Conservation (phyloP, 2,329 filamentous ascomycete species). For the Aspergillus pseudonomiae region DNA sequence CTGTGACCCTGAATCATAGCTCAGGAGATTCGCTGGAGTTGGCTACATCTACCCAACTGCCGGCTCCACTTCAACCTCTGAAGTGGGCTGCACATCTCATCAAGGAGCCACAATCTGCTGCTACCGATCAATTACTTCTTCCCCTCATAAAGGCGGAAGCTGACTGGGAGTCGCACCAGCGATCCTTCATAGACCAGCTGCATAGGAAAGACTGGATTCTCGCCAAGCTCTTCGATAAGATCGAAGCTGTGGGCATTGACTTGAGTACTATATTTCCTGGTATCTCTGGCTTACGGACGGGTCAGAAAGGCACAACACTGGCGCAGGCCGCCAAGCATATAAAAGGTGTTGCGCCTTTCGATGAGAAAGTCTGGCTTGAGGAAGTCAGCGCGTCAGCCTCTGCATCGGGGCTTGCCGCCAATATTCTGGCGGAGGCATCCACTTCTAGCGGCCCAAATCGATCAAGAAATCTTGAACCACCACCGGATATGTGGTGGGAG, state of each 20-base stretch:
- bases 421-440: slow-evolving; percentile 31
- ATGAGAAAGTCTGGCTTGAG: slow-evolving; percentile 51
- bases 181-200: slow-evolving; percentile 53
- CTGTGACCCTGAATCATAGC: slow-evolving; percentile 32
- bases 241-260: slow-evolving; percentile 59
- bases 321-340: slow-evolving; percentile 58
- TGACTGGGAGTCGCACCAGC: slow-evolving; percentile 51
- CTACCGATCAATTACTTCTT: slow-evolving; percentile 56
- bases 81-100: slow-evolving; percentile 56
- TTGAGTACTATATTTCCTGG: slow-evolving; percentile 61
- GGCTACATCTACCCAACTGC: slow-evolving; percentile 53
- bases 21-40: slow-evolving; percentile 47
- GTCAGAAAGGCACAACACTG: slow-evolving; percentile 49
- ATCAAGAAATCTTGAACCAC: slow-evolving; percentile 19
- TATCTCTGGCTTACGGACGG: slow-evolving; percentile 49
- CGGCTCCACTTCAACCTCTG: slow-evolving; percentile 56
- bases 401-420: slow-evolving; percentile 26
- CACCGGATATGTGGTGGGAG: slow-evolving; percentile 40
- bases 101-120: slow-evolving; percentile 41
- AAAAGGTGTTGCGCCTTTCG: slow-evolving; percentile 58
- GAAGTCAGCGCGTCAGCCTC: slow-evolving; percentile 25
- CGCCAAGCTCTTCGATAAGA: slow-evolving; percentile 59
- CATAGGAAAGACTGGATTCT: slow-evolving; percentile 63
- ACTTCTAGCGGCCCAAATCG: slow-evolving; percentile 9
- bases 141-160: slow-evolving; percentile 56